Evolutionary conservation across 495 filamentous ascomycete genomes (phyloP).

Genomic region (Terfezia boudieri): DNA sequence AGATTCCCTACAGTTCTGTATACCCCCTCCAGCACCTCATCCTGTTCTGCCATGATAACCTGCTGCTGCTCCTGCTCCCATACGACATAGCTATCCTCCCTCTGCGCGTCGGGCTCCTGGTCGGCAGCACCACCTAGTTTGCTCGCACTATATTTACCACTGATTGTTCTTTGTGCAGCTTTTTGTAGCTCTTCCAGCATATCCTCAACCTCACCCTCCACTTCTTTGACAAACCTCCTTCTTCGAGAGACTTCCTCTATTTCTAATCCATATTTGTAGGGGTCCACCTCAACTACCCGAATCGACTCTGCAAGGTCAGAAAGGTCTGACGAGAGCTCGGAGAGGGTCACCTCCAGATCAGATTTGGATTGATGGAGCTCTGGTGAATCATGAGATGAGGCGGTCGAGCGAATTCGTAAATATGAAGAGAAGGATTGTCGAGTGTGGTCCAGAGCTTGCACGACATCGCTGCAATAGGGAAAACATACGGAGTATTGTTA

Average conservation of each 20-base stretch:
- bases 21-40: slow-evolving; percentile 76
- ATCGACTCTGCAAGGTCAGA: slow-evolving; percentile 76
- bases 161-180: slow-evolving; percentile 4
- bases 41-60: slow-evolving; percentile 87
- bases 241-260: slow-evolving; percentile 61
- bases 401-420: slow-evolving; percentile 67
- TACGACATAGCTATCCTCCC: slow-evolving; percentile 32
- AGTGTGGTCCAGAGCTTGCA: slow-evolving; percentile 51
- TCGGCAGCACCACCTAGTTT: slow-evolving; percentile 20
- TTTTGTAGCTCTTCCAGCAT: slow-evolving; percentile 83
- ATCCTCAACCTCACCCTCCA: slow-evolving; percentile 66
- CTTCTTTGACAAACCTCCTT: slow-evolving; percentile 64
- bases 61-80: slow-evolving; percentile 83
- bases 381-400: slow-evolving; percentile 43
- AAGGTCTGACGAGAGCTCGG: slow-evolving; percentile 63
- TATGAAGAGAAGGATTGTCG: slow-evolving; percentile 82
- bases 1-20: slow-evolving; percentile 81
- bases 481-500: background rate
- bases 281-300: slow-evolving; percentile 68
- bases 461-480: slow-evolving; percentile 43
- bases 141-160: slow-evolving; percentile 8
- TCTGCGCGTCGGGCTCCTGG: slow-evolving; percentile 20
- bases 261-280: slow-evolving; percentile 71
- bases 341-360: slow-evolving; percentile 59
- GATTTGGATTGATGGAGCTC: slow-evolving; percentile 64